Evolutionary conservation across 352 stramenopile species (phyloP).

Genomic region (Hyphochytrium catenoides): DNA sequence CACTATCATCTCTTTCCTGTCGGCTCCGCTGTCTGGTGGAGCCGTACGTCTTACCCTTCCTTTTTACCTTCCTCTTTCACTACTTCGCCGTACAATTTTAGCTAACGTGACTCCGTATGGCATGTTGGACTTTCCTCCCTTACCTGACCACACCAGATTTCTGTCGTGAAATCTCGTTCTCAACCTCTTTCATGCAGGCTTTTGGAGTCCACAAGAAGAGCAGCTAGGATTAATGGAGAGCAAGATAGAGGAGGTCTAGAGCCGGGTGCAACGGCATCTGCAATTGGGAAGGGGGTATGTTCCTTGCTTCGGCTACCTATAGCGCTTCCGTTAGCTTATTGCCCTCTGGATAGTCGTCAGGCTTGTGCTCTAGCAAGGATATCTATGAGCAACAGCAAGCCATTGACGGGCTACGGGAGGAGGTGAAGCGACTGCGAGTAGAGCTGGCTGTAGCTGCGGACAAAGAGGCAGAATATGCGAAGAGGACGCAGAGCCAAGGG

Average conservation of each 20-base stretch:
- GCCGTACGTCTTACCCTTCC: no score
- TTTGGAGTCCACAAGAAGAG: conserved; percentile 18
- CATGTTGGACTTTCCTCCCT: no score
- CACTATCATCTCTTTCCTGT: no score
- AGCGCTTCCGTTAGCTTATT: conserved; percentile 16
- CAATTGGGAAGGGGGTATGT: conserved; percentile 8
- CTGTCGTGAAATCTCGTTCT: no score
- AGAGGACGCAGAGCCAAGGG: conserved; percentile 36
- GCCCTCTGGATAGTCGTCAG: no score
- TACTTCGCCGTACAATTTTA: no score
- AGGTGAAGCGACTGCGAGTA: conserved; percentile 24
- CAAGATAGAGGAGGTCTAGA: conserved; percentile 74
- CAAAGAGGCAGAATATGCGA: conserved; percentile 65
- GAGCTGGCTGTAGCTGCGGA: conserved; percentile 46
- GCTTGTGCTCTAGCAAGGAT: no score
- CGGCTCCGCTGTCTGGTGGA: no score
- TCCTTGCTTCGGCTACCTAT: neutral
- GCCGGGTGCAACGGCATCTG: conserved; percentile 71
- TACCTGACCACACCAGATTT: no score
- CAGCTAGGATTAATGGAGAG: conserved; percentile 10
- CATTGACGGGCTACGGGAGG: conserved; percentile 52
- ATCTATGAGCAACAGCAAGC: conserved; percentile 71
- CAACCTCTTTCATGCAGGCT: no score
- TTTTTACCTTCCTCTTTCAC: no score
- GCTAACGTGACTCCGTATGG: no score